Evolutionary conservation across 2,329 filamentous ascomycete genomes (phyloP).

Genomic region (Fusarium continuum): DNA sequence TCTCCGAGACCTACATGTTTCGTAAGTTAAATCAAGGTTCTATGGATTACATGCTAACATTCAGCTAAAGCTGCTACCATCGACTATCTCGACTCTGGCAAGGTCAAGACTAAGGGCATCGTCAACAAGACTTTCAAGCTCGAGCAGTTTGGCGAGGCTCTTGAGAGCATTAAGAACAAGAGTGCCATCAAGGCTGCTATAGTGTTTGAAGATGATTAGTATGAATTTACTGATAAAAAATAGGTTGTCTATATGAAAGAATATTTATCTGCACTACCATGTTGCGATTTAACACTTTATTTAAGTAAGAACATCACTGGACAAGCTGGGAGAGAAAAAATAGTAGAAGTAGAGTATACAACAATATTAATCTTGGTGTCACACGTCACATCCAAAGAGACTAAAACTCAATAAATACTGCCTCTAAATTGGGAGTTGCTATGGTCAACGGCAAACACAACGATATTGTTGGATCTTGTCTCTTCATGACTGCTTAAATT

Average conservation of each 20-base stretch:
- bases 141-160: slow-evolving; percentile 76
- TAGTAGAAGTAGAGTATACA: too few species aligned
- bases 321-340: too few species aligned
- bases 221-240: too few species aligned
- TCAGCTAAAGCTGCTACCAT: slow-evolving; percentile 53
- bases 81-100: slow-evolving; percentile 65
- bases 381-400: too few species aligned
- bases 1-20: slow-evolving; percentile 79
- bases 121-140: slow-evolving; percentile 78
- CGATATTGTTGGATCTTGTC: background rate
- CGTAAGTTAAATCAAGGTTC: slow-evolving; percentile 49
- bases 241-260: too few species aligned
- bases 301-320: too few species aligned
- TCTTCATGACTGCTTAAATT: background rate
- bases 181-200: slow-evolving; percentile 79
- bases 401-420: too few species aligned
- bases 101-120: slow-evolving; percentile 71
- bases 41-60: background rate
- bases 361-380: too few species aligned
- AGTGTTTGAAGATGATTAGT: slow-evolving; percentile 65
- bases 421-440: background rate
- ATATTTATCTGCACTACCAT: background rate
- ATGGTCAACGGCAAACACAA: slow-evolving; percentile 4
- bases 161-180: slow-evolving; percentile 77
- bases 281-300: too few species aligned